Evolutionary conservation across 202 grass and related monocot species (phyloP).

Genomic region (Panicum hallii): DNA sequence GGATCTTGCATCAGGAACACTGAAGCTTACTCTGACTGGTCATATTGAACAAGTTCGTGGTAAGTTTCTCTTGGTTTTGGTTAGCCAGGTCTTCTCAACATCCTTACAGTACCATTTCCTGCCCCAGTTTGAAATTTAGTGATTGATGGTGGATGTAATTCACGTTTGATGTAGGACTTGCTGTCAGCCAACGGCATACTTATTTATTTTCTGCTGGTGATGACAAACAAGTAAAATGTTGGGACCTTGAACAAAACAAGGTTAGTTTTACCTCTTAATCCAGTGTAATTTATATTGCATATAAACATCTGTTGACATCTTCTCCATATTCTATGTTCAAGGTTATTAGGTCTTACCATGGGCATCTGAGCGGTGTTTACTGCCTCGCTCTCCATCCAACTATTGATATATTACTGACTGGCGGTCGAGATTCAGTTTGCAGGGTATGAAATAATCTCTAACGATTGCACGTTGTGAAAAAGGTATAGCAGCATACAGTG

Average conservation of each 20-base stretch:
- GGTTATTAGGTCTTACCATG: constrained; percentile 98
- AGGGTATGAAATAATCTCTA: constrained; percentile 61
- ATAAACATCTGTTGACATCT: constrained; percentile 3
- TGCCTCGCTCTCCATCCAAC: constrained; percentile 96
- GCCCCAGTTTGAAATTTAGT: background rate
- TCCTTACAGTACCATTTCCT: background rate
- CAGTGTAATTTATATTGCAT: constrained; percentile 9
- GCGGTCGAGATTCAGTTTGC: constrained; percentile 98
- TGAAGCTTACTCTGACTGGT: constrained; percentile 97
- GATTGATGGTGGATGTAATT: constrained; percentile 17
- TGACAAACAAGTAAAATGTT: constrained; percentile 99
- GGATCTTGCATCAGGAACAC: constrained; percentile 92
- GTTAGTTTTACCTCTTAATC: constrained; percentile 44
- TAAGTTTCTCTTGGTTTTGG: constrained; percentile 49
- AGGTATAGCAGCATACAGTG: constrained; percentile 3
- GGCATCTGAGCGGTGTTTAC: constrained; percentile 98
- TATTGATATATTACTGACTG: constrained; percentile 89
- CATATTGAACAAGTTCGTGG: constrained; percentile 96
- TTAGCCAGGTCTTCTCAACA: constrained; percentile 11
- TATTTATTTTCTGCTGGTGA: constrained; percentile 99
- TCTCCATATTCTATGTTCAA: constrained; percentile 49
- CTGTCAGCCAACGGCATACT: constrained; percentile 87
- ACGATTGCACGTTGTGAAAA: constrained; percentile 22
- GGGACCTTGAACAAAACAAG: constrained; percentile 99
- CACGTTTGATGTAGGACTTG: constrained; percentile 70